These are phyloP conservation scores for Periconia sp. DNA, from an alignment of 2,329 filamentous ascomycete genomes.

Conservation along the genomic window DNA sequence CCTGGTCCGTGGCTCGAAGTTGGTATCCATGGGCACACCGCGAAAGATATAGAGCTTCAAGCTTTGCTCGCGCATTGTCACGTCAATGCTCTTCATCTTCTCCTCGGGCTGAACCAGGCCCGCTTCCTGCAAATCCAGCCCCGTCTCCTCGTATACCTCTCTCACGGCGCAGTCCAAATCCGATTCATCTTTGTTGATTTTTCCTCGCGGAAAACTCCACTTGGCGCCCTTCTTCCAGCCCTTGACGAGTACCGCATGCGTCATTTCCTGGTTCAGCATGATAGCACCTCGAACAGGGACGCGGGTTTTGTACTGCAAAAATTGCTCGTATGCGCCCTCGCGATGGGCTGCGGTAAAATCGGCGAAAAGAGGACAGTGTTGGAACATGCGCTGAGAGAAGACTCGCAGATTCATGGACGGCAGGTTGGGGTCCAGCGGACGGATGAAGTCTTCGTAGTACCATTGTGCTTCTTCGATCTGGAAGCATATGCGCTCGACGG, in stretches of 20 bases:
- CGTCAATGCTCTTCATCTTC: slow-evolving; percentile 79
- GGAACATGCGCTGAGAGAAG: slow-evolving; percentile 89
- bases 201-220: slow-evolving; percentile 96
- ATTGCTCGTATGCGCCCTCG: slow-evolving; percentile 83
- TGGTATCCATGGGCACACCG: slow-evolving; percentile 80
- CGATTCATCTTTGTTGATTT: slow-evolving; percentile 96
- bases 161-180: slow-evolving; percentile 91
- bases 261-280: slow-evolving; percentile 90
- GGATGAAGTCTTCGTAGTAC: slow-evolving; percentile 99
- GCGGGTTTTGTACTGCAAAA: slow-evolving; percentile 89
- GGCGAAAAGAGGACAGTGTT: slow-evolving; percentile 87
- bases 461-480: slow-evolving; percentile 99
- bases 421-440: slow-evolving; percentile 79
- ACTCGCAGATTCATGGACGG: slow-evolving; percentile 82
- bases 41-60: slow-evolving; percentile 91
- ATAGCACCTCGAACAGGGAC: slow-evolving; percentile 95
- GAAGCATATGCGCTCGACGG: slow-evolving; percentile 93
- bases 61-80: slow-evolving; percentile 90
- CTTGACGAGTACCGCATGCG: slow-evolving; percentile 88
- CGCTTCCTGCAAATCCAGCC: slow-evolving; percentile 76
- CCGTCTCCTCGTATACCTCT: slow-evolving; percentile 96
- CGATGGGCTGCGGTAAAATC: slow-evolving; percentile 77
- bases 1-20: slow-evolving; percentile 85
- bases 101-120: slow-evolving; percentile 71
- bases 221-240: slow-evolving; percentile 96